Percentiles rank a stretch among this genome's conserved stretches.
phyloP scores from a whole-genome alignment of 305 asterid species.

The Rubia tinctorum region DNA sequence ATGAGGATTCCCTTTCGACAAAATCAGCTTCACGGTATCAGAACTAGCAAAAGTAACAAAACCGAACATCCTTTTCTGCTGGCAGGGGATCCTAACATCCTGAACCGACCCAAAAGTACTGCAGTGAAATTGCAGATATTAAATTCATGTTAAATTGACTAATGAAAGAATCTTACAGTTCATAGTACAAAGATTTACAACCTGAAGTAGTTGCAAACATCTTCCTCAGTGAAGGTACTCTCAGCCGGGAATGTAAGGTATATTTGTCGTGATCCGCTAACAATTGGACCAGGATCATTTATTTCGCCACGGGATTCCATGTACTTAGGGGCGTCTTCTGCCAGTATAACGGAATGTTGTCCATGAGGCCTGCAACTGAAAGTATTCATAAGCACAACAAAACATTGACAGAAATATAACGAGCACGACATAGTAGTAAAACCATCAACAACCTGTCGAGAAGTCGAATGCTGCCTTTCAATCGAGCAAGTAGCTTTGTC shows the following conservation, averaged over 20 bases:
- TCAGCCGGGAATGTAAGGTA: constrained; percentile 87
- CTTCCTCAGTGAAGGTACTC: constrained; percentile 80
- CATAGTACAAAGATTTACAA: constrained; percentile 18
- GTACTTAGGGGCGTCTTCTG: constrained; percentile 69
- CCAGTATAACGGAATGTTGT: constrained; percentile 76
- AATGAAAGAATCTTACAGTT: neutral
- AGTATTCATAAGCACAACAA: constrained; percentile 1
- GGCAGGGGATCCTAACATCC: constrained; percentile 92
- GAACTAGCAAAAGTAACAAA: constrained; percentile 70
- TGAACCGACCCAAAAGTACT: constrained; percentile 82
- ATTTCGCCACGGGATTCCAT: constrained; percentile 52
- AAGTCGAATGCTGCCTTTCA: constrained; percentile 60
- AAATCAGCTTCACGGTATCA: constrained; percentile 60
- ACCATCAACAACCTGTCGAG: constrained; percentile 48
- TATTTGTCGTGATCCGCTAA: constrained; percentile 69
- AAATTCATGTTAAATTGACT: neutral
- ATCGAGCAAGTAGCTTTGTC: constrained; percentile 79
- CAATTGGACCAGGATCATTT: constrained; percentile 72
- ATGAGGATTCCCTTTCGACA: constrained; percentile 83
- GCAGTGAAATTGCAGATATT: constrained; percentile 10
- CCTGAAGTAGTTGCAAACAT: constrained; percentile 73
- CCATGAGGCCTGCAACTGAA: constrained; percentile 74
- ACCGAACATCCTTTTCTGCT: constrained; percentile 85
- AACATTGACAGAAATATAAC: neutral
- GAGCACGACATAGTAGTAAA: neutral